These are phyloP conservation scores for Colletotrichum abscissum DNA, from an alignment of 2,329 filamentous ascomycete species.

Conservation along the genomic window DNA sequence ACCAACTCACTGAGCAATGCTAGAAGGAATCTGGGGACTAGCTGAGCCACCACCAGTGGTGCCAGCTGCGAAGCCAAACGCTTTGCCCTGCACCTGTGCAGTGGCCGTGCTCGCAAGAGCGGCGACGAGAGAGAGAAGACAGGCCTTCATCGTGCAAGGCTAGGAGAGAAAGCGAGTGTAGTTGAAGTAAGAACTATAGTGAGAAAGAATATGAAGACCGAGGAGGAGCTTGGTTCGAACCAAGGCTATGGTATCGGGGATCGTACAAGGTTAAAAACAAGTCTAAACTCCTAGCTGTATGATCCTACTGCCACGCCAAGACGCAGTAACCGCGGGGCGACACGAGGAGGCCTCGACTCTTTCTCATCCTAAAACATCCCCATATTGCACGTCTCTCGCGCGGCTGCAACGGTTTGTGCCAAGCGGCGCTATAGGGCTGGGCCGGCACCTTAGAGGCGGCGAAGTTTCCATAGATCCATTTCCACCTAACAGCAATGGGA, in stretches of 20 bases:
- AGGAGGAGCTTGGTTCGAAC: no score
- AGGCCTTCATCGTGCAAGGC: slow-evolving; percentile 17
- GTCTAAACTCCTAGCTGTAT: neutral
- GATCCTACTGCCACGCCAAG: neutral
- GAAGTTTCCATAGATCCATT: neutral
- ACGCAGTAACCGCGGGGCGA: slow-evolving; percentile 5
- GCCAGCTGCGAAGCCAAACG: slow-evolving; percentile 48
- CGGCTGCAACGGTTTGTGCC: neutral
- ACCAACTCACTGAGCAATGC: slow-evolving; percentile 19
- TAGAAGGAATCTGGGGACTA: slow-evolving; percentile 51
- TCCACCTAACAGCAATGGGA: slow-evolving; percentile 2
- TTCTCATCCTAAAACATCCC: neutral
- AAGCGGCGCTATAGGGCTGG: slow-evolving; percentile 8
- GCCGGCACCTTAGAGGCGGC: slow-evolving; percentile 1
- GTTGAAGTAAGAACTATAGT: neutral
- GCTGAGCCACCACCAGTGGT: slow-evolving; percentile 64
- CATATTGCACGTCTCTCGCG: neutral
- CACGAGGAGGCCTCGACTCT: neutral
- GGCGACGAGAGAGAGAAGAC: slow-evolving; percentile 35
- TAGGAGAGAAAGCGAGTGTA: neutral
- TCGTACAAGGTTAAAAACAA: slow-evolving; percentile 1
- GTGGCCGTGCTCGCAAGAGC: slow-evolving; percentile 37
- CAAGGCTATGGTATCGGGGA: neutral
- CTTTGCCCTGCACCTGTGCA: slow-evolving; percentile 42
- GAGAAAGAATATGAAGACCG: neutral